Evolutionary conservation across 2,329 filamentous ascomycete genomes (phyloP).

Genomic region (Calonectria fujianensis): DNA sequence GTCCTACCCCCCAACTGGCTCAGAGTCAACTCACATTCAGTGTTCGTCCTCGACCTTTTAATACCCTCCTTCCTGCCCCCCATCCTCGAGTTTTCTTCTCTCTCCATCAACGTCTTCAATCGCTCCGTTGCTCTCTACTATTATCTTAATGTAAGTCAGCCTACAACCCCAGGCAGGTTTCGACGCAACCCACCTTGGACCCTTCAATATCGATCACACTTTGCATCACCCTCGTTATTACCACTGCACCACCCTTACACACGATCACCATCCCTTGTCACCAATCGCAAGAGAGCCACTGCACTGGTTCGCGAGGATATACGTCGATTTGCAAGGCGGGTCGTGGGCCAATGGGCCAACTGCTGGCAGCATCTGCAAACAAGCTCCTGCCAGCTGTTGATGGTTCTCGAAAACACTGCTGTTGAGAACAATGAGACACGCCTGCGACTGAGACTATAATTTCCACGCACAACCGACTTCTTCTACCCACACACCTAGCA

Average conservation of each 20-base stretch:
- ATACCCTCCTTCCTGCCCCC: conserved; percentile 35
- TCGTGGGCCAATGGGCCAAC: not conserved
- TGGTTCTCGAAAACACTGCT: not conserved
- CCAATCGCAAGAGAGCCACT: not conserved
- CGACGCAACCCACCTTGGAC: not conserved
- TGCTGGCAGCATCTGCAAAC: not conserved
- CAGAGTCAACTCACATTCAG: conserved; percentile 26
- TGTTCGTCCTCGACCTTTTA: conserved; percentile 36
- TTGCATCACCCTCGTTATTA: not conserved
- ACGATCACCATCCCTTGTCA: not conserved
- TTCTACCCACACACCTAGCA: too few relatives aligned
- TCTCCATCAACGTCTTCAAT: conserved; percentile 42
- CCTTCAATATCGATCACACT: not conserved
- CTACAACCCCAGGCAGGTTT: not conserved
- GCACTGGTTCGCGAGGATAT: not conserved
- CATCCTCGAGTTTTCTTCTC: conserved; percentile 19
- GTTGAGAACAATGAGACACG: not conserved
- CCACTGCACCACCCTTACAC: not conserved
- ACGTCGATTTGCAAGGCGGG: not conserved
- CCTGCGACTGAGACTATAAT: conserved; percentile 1
- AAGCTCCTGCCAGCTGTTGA: conserved; percentile 12
- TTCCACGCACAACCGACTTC: not conserved
- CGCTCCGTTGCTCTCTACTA: conserved; percentile 39
- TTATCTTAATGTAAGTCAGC: conserved; percentile 36
- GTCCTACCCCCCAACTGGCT: conserved; percentile 9